A percentile compares a stretch with the other conserved stretches of the same genome.
Evolutionary conservation across 495 filamentous ascomycete species (phyloP).

Genomic region (Lasiosphaeria miniovina): DNA sequence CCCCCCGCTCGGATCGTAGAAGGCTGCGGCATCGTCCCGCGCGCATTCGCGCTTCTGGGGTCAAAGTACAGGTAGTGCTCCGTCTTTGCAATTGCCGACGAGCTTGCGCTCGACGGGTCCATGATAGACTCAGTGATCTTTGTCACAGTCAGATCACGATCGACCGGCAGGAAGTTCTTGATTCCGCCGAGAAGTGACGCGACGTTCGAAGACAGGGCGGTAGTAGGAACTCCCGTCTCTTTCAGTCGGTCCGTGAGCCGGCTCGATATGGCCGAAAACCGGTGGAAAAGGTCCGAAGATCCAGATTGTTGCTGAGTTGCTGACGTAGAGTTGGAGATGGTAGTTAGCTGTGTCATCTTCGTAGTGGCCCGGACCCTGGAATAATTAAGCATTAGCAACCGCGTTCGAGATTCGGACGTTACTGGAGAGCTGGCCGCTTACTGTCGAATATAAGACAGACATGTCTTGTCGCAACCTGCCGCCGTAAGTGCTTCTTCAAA

Average conservation of each 20-base stretch:
- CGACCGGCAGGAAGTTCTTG: slow-evolving; percentile 94
- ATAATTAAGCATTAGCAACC: not conserved
- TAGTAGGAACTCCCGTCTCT: slow-evolving; percentile 66
- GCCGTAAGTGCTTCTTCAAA: slow-evolving; percentile 83
- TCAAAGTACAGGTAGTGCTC: slow-evolving; percentile 99
- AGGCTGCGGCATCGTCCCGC: slow-evolving; percentile 84
- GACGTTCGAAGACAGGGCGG: slow-evolving; percentile 70
- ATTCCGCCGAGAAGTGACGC: slow-evolving; percentile 96
- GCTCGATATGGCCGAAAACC: slow-evolving; percentile 84
- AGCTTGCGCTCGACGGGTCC: slow-evolving; percentile 87
- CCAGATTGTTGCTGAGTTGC: slow-evolving; percentile 54
- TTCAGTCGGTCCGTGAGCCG: slow-evolving; percentile 91
- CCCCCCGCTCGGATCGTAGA: slow-evolving; percentile 49
- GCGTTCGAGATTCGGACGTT: not conserved
- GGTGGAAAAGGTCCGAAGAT: slow-evolving; percentile 77
- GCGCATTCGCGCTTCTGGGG: slow-evolving; percentile 85
- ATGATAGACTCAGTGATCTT: slow-evolving; percentile 98
- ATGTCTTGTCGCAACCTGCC: slow-evolving; percentile 68
- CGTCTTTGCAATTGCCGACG: slow-evolving; percentile 91
- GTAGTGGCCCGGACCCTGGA: slow-evolving; percentile 89
- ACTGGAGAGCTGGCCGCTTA: slow-evolving; percentile 37
- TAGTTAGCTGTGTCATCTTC: slow-evolving; percentile 98
- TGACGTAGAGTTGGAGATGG: slow-evolving; percentile 58
- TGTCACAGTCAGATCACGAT: slow-evolving; percentile 92
- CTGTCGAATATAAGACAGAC: slow-evolving; percentile 82